These are phyloP conservation scores for Phellinidium pouzarii DNA, from an alignment of 1,284 basidiomycete genomes.

Conservation along the genomic window DNA sequence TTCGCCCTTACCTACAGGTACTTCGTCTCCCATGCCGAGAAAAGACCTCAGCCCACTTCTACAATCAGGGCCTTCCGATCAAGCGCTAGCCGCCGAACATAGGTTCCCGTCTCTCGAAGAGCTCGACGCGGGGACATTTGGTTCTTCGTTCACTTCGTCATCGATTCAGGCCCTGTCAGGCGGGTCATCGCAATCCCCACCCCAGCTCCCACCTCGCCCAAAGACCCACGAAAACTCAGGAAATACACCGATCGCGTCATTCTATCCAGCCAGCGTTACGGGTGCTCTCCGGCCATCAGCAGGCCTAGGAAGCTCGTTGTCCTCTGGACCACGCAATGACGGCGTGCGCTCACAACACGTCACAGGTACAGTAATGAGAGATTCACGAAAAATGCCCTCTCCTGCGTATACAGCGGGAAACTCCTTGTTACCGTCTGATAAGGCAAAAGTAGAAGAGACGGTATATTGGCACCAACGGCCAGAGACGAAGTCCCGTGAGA, in stretches of 20 bases:
- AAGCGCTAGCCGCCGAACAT: slow-evolving; percentile 47
- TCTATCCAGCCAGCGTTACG: slow-evolving; percentile 13
- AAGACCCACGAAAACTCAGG: background rate
- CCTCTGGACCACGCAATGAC: slow-evolving; percentile 18
- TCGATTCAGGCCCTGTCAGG: slow-evolving; percentile 19
- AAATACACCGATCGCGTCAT: background rate
- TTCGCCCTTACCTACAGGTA: slow-evolving; percentile 3
- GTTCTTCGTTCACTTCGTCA: slow-evolving; percentile 20
- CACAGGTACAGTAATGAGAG: slow-evolving; percentile 50
- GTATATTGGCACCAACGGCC: background rate
- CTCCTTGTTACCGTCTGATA: background rate
- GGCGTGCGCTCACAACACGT: slow-evolving; percentile 44
- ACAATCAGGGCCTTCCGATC: slow-evolving; percentile 25
- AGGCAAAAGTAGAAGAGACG: background rate
- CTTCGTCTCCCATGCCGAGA: slow-evolving; percentile 7
- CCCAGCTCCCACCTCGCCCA: slow-evolving; percentile 15
- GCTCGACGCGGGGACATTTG: slow-evolving; percentile 56
- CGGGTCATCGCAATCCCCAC: slow-evolving; percentile 8
- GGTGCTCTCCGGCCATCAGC: slow-evolving; percentile 4
- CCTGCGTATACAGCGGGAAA: background rate
- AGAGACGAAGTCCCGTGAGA: slow-evolving; percentile 5
- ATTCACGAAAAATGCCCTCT: slow-evolving; percentile 26
- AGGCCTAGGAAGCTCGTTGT: background rate
- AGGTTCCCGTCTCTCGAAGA: slow-evolving; percentile 76
- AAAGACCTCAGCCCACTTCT: slow-evolving; percentile 10